phyloP scores from a whole-genome alignment of 2,329 filamentous ascomycete species.

The Fusarium redolens region DNA sequence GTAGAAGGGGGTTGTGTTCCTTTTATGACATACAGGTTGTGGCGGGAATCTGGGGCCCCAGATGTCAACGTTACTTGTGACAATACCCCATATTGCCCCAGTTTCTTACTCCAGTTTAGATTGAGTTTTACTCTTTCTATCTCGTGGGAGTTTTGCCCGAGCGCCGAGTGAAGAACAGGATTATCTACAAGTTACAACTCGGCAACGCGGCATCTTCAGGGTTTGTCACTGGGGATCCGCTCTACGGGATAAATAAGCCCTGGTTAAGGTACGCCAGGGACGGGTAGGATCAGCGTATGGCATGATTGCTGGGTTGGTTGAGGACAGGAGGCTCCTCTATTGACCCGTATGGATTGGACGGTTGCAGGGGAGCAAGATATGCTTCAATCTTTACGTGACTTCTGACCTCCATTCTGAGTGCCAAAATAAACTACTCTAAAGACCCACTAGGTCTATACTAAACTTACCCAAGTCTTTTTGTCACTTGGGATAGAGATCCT shows the following conservation, averaged over 20 bases:
- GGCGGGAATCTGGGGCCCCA: slow-evolving; percentile 10
- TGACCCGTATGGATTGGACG: neutral
- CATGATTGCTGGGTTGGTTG: neutral
- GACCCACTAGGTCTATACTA: accelerated
- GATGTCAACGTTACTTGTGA: slow-evolving; percentile 9
- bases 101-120: neutral
- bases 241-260: neutral
- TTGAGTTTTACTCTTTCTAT: neutral
- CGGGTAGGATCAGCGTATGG: slow-evolving; percentile 7
- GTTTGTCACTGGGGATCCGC: slow-evolving; percentile 15
- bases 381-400: neutral
- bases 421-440: neutral
- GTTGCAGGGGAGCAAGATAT: neutral
- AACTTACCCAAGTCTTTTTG: neutral
- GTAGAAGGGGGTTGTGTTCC: neutral
- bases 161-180: slow-evolving; percentile 9
- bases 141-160: slow-evolving; percentile 25
- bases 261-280: neutral
- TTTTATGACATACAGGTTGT: neutral
- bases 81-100: neutral
- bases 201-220: slow-evolving; percentile 20
- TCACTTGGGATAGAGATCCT: accelerated
- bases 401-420: neutral
- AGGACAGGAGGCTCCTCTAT: neutral
- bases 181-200: slow-evolving; percentile 15